phyloP scores from a whole-genome alignment of 2,329 filamentous ascomycete species.

The Aspergillus pseudoviridinutans region DNA sequence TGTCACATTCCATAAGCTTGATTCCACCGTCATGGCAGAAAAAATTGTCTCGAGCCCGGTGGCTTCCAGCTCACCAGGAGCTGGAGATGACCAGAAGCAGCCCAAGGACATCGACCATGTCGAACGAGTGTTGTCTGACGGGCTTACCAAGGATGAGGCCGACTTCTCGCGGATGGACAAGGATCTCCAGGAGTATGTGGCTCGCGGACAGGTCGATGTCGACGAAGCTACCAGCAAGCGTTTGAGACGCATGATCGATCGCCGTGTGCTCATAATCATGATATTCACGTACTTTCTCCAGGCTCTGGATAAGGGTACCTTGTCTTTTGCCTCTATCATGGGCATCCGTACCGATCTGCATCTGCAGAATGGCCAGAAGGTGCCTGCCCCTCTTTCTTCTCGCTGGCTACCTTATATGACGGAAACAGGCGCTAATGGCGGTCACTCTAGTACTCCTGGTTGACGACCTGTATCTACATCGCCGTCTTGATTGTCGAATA shows the following conservation, averaged over 20 bases:
- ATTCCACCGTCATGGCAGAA: background rate
- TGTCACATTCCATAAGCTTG: background rate
- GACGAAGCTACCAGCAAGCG: constrained; percentile 56
- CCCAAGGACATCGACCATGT: constrained; percentile 41
- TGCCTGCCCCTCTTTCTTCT: constrained; percentile 11
- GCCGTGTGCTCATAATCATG: constrained; percentile 66
- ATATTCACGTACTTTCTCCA: constrained; percentile 70
- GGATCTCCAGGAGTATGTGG: constrained; percentile 67
- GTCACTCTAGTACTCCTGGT: constrained; percentile 59
- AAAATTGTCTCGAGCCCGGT: background rate
- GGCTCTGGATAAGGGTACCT: constrained; percentile 39
- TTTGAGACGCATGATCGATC: constrained; percentile 63
- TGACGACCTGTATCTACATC: constrained; percentile 72
- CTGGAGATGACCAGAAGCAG: constrained; percentile 2
- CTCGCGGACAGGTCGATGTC: constrained; percentile 54
- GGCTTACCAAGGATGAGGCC: constrained; percentile 49
- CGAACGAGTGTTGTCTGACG: constrained; percentile 48
- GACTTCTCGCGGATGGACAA: constrained; percentile 62
- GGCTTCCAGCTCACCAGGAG: background rate
- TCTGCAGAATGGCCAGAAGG: constrained; percentile 36
- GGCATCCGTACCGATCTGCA: constrained; percentile 44
- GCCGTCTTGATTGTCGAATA: constrained; percentile 68
- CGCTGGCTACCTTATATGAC: background rate
- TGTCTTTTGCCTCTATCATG: constrained; percentile 43
- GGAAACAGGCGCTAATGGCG: background rate